These are phyloP conservation scores for Lachancea dasiensis DNA, from an alignment of 805 yeast species.

Conservation along the genomic window DNA sequence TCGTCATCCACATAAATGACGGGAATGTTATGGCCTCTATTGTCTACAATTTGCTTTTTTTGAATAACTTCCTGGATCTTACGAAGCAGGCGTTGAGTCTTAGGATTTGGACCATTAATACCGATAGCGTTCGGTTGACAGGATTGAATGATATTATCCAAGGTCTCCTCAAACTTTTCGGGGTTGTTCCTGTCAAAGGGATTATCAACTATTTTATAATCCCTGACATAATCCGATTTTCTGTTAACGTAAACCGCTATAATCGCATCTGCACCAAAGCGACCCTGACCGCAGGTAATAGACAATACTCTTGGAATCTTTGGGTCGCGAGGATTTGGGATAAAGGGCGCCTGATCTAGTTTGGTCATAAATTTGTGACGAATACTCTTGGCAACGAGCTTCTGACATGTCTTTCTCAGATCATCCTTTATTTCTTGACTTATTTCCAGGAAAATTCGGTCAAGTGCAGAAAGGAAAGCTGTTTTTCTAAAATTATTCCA, in stretches of 20 bases:
- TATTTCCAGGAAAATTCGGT: conserved; percentile 59
- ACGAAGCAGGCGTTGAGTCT: conserved; percentile 55
- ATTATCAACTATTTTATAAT: conserved; percentile 69
- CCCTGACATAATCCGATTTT: conserved; percentile 70
- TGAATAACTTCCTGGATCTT: conserved; percentile 51
- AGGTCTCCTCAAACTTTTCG: conserved; percentile 58
- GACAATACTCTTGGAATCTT: conserved; percentile 82
- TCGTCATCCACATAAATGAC: conserved; percentile 88
- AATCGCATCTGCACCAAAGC: conserved; percentile 73
- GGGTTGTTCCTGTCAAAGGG: conserved; percentile 46
- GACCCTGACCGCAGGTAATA: conserved; percentile 81
- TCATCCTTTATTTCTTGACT: conserved; percentile 77
- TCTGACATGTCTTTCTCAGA: conserved; percentile 68
- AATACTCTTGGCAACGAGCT: conserved; percentile 59
- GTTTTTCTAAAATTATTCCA: conserved; percentile 78
- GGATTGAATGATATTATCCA: conserved; percentile 53
- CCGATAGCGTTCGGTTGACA: conserved; percentile 86
- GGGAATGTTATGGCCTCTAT: conserved; percentile 52
- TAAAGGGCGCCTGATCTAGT: conserved; percentile 89
- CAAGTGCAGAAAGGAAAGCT: conserved; percentile 61
- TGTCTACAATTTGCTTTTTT: conserved; percentile 48
- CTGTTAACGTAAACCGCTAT: conserved; percentile 76
- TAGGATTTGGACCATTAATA: conserved; percentile 79
- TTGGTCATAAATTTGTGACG: conserved; percentile 63
- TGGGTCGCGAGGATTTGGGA: conserved; percentile 76